These are phyloP conservation scores for Auricularia sp. DNA, from an alignment of 768 basidiomycete genomes.

Conservation along the genomic window DNA sequence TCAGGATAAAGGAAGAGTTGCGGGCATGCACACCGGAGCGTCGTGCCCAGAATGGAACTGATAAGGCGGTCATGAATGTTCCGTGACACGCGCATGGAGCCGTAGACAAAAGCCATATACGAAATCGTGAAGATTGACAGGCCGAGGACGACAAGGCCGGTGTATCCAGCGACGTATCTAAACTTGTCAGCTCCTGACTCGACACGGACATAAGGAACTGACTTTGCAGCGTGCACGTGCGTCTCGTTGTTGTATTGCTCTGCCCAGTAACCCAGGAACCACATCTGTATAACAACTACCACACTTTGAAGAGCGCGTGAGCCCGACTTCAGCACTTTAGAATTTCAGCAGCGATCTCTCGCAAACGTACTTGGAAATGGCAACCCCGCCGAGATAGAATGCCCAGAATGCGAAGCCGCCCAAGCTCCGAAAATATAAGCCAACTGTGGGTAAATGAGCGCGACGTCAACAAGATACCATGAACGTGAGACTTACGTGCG, in stretches of 20 bases:
- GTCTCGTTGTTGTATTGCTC: constrained; percentile 7
- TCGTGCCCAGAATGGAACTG: constrained; percentile 2
- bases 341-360: background rate
- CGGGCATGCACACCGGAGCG: constrained; percentile 2
- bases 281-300: constrained; percentile 1
- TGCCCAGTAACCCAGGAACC: constrained; percentile 6
- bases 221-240: background rate
- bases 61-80: constrained; percentile 4
- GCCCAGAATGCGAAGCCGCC: constrained; percentile 15
- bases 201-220: background rate
- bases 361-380: background rate
- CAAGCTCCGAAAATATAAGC: constrained; percentile 22
- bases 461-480: background rate
- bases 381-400: constrained; percentile 6
- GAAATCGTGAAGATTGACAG: background rate
- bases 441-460: constrained; percentile 16
- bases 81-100: constrained; percentile 1
- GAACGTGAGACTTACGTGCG: constrained; percentile 6
- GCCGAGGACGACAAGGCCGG: background rate
- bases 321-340: background rate
- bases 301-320: constrained; percentile 7
- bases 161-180: background rate
- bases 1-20: background rate
- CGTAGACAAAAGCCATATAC: background rate
- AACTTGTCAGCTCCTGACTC: background rate